Percentiles rank a stretch among this genome's conserved stretches.
Conservation (phyloP, 306 rosid genomes). For the Lathyrus tuberosus region DNA sequence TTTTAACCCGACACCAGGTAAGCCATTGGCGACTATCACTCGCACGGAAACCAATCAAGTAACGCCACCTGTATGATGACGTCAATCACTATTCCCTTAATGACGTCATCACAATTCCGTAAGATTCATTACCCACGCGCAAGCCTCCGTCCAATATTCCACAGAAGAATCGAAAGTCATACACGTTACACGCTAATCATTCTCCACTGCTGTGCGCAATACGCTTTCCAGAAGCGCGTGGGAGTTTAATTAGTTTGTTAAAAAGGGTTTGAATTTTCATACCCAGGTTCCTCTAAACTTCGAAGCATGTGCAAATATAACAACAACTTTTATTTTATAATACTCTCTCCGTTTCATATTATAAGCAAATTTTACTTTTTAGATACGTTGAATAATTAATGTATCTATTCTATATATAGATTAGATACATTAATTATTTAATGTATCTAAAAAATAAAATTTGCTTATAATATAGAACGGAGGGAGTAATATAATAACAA, state of each 20-base stretch:
- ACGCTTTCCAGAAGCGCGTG: background rate
- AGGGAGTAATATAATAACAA: conserved; percentile 1
- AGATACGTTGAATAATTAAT: no score
- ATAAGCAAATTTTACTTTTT: no score
- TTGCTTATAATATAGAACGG: no score
- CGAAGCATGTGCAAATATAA: conserved; percentile 29
- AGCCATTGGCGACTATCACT: background rate
- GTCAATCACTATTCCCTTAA: rapidly evolving
- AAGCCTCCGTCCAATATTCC: background rate
- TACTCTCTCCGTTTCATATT: no score
- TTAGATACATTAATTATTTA: no score
- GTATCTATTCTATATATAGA: no score
- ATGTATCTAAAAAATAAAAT: no score
- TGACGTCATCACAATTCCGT: background rate
- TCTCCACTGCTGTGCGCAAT: rapidly evolving
- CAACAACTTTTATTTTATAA: conserved; percentile 1
- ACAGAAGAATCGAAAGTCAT: background rate
- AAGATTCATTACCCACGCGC: background rate
- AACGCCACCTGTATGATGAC: conserved; percentile 5
- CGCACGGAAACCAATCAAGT: rapidly evolving
- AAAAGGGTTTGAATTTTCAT: conserved; percentile 41
- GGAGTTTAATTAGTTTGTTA: background rate
- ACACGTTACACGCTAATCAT: background rate
- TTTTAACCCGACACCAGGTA: background rate
- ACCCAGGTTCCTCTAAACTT: conserved; percentile 35